phyloP scores from a whole-genome alignment of 306 rosid species.

The Begonia masoniana region DNA sequence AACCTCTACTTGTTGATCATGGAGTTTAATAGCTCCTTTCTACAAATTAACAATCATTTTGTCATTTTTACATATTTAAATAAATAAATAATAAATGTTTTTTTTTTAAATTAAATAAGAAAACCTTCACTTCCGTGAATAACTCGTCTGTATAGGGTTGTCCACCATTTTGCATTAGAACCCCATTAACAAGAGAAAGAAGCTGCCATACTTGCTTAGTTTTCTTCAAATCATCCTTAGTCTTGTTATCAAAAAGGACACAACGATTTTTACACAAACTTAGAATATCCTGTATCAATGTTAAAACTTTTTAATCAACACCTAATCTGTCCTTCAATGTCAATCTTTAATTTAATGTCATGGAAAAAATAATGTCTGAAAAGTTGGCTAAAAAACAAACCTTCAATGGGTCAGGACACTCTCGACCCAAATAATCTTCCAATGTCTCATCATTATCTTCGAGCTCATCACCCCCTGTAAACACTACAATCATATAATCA shows the following conservation, averaged over 20 bases:
- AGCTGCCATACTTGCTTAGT: constrained; percentile 50
- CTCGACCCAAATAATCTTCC: constrained; percentile 51
- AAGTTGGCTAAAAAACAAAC: constrained; percentile 5
- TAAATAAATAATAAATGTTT: not conserved
- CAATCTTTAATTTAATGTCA: no score
- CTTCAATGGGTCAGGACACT: constrained; percentile 63
- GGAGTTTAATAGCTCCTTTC: constrained; percentile 54
- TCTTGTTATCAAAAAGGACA: constrained; percentile 82
- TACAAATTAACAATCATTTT: constrained; percentile 17
- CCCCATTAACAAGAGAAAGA: constrained; percentile 36
- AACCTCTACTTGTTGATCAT: constrained; percentile 33
- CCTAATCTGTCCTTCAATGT: no score
- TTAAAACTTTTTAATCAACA: not conserved
- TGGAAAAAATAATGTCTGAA: not conserved
- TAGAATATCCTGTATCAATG: constrained; percentile 44
- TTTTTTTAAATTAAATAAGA: not conserved
- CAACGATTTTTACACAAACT: constrained; percentile 39
- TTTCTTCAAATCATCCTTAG: constrained; percentile 50
- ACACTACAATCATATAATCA: constrained; percentile 62
- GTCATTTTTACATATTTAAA: not conserved
- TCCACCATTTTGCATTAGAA: constrained; percentile 46
- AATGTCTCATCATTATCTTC: constrained; percentile 59
- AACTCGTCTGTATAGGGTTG: constrained; percentile 57
- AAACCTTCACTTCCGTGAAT: constrained; percentile 63
- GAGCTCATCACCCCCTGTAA: constrained; percentile 80